These are phyloP conservation scores for Leccinum subgranulosum DNA, from an alignment of 768 basidiomycete genomes.

Conservation along the genomic window DNA sequence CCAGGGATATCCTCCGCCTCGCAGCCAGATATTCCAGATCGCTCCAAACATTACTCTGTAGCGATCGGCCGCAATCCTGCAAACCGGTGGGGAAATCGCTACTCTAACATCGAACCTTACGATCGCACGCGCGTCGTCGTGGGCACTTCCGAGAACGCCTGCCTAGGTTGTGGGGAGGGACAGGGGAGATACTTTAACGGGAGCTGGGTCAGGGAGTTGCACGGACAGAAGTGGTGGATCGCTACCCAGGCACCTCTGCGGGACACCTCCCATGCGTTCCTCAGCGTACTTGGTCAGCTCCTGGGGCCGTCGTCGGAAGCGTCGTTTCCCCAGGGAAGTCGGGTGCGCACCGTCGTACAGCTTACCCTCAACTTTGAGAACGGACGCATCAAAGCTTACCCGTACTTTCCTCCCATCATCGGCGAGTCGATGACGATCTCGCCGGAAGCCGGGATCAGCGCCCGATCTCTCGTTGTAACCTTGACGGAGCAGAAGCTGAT, in stretches of 20 bases:
- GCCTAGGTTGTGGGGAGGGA: constrained; percentile 21
- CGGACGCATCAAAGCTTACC: constrained; percentile 68
- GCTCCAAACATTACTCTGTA: constrained; percentile 52
- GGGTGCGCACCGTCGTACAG: constrained; percentile 76
- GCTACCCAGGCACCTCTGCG: constrained; percentile 81
- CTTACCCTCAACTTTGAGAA: constrained; percentile 72
- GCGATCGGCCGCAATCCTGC: constrained; percentile 42
- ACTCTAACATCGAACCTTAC: constrained; percentile 71
- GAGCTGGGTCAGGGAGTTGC: constrained; percentile 77
- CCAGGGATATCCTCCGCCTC: constrained; percentile 5
- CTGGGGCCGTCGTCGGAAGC: constrained; percentile 33
- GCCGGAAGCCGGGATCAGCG: constrained; percentile 42
- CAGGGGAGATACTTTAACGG: constrained; percentile 72
- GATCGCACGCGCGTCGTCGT: constrained; percentile 76
- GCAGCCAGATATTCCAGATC: constrained; percentile 17
- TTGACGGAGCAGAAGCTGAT: constrained; percentile 45
- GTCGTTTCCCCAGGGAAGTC: constrained; percentile 34
- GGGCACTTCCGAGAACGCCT: constrained; percentile 21
- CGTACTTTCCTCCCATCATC: constrained; percentile 65
- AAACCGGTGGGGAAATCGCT: constrained; percentile 60
- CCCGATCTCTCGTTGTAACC: constrained; percentile 54
- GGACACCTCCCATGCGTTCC: constrained; percentile 68
- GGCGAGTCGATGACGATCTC: constrained; percentile 49
- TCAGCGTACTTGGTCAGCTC: constrained; percentile 62
- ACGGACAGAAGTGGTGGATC: constrained; percentile 78